Percentiles rank a stretch among this genome's conserved stretches.
These are phyloP conservation scores for Beta macrorhiza DNA, from an alignment of 179 eudicot genomes.

Conservation along the genomic window DNA sequence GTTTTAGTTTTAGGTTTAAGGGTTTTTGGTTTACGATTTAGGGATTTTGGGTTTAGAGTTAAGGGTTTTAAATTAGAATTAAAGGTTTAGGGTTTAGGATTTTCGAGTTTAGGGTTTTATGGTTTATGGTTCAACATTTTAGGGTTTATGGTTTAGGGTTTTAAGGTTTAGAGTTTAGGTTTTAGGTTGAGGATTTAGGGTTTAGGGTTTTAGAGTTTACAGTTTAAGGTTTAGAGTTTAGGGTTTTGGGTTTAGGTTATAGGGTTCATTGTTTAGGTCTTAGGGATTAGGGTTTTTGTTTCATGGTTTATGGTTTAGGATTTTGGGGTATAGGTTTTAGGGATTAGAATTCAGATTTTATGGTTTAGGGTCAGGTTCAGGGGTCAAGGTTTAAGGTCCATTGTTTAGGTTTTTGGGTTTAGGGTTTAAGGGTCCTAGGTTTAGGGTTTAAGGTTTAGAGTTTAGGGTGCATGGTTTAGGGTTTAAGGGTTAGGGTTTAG, in stretches of 20 bases:
- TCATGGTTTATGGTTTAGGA: slow-evolving; percentile 31
- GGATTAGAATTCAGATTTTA: slow-evolving; percentile 16
- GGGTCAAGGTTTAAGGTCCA: slow-evolving; percentile 23
- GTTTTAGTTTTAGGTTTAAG: not conserved
- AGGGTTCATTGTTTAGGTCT: slow-evolving; percentile 24
- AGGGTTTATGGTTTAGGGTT: slow-evolving; percentile 24
- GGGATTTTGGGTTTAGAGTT: not conserved
- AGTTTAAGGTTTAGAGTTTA: slow-evolving; percentile 14
- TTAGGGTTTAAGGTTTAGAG: slow-evolving; percentile 21
- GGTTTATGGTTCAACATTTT: slow-evolving; percentile 15
- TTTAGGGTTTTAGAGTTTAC: slow-evolving; percentile 21
- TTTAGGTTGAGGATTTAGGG: slow-evolving; percentile 24
- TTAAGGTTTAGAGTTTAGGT: slow-evolving; percentile 25
- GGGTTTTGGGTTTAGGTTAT: slow-evolving; percentile 25
- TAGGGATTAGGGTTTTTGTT: slow-evolving; percentile 21
- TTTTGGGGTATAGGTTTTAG: slow-evolving; percentile 28
- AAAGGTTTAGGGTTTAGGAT: not conserved
- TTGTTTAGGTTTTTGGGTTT: slow-evolving; percentile 28
- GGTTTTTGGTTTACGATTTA: not conserved
- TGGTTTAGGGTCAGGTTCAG: slow-evolving; percentile 5
- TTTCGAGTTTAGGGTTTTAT: slow-evolving; percentile 17
- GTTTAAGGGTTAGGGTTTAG: slow-evolving; percentile 34
- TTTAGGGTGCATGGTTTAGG: slow-evolving; percentile 23
- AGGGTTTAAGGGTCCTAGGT: slow-evolving; percentile 23
- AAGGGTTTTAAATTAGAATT: not conserved